A percentile compares a stretch with the other conserved stretches of the same genome.
Conservation (phyloP, 306 rosid species). For the Dryas alaskensis region DNA sequence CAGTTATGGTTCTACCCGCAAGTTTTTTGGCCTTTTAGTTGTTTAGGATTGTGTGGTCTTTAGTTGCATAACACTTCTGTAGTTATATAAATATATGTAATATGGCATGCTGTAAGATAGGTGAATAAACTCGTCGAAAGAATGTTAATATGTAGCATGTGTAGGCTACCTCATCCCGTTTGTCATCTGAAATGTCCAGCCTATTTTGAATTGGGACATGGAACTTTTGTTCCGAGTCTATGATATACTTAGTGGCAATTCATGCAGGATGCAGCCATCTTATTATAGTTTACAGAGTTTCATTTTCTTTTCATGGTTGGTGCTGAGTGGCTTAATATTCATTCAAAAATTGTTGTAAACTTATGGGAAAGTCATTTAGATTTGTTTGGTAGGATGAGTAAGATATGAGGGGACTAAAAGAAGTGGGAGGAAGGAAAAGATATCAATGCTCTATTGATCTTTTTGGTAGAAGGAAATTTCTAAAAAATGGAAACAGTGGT, state of each 20-base stretch:
- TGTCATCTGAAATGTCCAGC: not conserved
- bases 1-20: not conserved
- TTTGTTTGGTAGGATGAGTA: not conserved
- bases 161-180: not conserved
- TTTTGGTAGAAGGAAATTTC: constrained; percentile 1
- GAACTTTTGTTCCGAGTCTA: not conserved
- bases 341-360: not conserved
- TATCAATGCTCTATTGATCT: not conserved
- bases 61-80: not conserved
- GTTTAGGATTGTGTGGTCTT: not conserved
- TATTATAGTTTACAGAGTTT: not conserved
- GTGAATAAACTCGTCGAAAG: not conserved
- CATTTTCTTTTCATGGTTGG: not conserved
- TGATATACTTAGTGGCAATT: not conserved
- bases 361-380: not conserved
- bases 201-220: not conserved
- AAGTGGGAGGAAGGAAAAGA: not conserved
- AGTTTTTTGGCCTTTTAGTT: not conserved
- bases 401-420: not conserved
- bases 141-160: not conserved
- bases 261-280: not conserved
- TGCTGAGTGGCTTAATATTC: not conserved
- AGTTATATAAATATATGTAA: not conserved
- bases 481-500: not conserved
- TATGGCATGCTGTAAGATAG: not conserved